Percentiles rank a stretch among this genome's conserved stretches.
phyloP scores from a whole-genome alignment of 768 basidiomycete species.

The Agrocybe praecox region DNA sequence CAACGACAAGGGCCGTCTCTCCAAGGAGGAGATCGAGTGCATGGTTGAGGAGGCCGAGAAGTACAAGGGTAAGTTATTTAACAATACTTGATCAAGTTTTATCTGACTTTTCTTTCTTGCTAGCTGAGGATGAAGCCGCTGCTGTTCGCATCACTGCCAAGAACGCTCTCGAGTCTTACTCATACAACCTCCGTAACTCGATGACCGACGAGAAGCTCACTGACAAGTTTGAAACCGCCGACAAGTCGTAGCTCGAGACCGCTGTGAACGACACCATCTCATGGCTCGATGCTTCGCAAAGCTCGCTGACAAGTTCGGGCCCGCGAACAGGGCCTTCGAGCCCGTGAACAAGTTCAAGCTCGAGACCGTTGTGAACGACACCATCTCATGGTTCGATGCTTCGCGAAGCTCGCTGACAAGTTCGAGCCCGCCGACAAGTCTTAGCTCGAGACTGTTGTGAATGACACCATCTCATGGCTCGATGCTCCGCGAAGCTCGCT shows the following conservation, averaged over 20 bases:
- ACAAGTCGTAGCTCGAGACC: conserved; percentile 82
- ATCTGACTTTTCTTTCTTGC: conserved; percentile 23
- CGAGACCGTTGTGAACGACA: too few species aligned
- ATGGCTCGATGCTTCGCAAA: conserved; percentile 87
- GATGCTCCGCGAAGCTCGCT: conserved; percentile 84
- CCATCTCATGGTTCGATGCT: too few species aligned
- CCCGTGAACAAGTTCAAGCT: too few species aligned
- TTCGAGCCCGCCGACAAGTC: conserved; percentile 88
- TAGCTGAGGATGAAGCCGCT: conserved; percentile 84
- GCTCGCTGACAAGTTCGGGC: too few species aligned
- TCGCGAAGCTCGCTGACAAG: conserved; percentile 85
- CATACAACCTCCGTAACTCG: conserved; percentile 95
- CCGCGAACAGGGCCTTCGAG: too few species aligned
- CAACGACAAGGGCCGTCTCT: conserved; percentile 96
- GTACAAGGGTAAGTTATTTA: conserved; percentile 59
- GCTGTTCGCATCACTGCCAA: conserved; percentile 82
- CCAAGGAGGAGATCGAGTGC: conserved; percentile 97
- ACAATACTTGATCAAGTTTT: conserved; percentile 4
- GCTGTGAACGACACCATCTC: conserved; percentile 82
- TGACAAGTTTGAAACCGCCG: conserved; percentile 85
- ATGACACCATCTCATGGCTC: conserved; percentile 85
- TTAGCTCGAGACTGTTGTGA: conserved; percentile 79
- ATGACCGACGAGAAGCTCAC: conserved; percentile 84
- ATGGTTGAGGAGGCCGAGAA: conserved; percentile 96
- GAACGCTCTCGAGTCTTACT: conserved; percentile 92